Conservation (phyloP, 2,329 filamentous ascomycete genomes). For the Neobulgaria alba region DNA sequence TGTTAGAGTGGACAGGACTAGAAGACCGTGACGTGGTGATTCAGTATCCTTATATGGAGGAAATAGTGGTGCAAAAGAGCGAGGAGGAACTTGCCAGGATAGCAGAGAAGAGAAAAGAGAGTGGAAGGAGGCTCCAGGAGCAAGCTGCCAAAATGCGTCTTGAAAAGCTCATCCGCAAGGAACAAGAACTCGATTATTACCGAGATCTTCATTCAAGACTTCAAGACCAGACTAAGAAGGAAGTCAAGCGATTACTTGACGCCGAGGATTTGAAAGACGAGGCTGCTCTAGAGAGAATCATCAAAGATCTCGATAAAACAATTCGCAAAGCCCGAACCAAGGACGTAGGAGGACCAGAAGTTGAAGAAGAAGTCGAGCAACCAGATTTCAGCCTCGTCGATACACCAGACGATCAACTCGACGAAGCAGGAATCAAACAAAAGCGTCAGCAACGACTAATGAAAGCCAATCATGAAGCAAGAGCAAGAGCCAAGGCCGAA, state of each 20-base stretch:
- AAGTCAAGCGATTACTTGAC: conserved; percentile 76
- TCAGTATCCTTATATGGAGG: conserved; percentile 90
- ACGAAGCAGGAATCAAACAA: conserved; percentile 83
- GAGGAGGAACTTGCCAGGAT: conserved; percentile 87
- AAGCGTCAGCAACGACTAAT: conserved; percentile 88
- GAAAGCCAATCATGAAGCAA: conserved; percentile 90
- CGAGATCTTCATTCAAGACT: conserved; percentile 70
- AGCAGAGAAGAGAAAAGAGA: conserved; percentile 91
- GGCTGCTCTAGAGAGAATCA: conserved; percentile 68
- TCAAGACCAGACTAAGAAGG: conserved; percentile 77
- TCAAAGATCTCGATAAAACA: conserved; percentile 83
- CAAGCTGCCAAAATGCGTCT: conserved; percentile 96
- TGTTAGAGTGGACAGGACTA: conserved; percentile 83
- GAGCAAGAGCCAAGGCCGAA: conserved; percentile 88
- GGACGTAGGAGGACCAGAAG: conserved; percentile 74
- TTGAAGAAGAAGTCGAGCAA: conserved; percentile 69
- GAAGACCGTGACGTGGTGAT: conserved; percentile 84
- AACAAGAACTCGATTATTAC: conserved; percentile 91
- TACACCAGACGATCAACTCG: conserved; percentile 81
- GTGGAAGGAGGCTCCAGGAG: conserved; percentile 81
- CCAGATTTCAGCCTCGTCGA: conserved; percentile 86
- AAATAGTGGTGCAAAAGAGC: conserved; percentile 81
- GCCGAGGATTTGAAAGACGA: conserved; percentile 91
- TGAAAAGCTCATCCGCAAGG: conserved; percentile 91
- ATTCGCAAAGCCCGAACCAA: conserved; percentile 88